Evolutionary conservation across 148 eudicot species (phyloP).

Genomic region (Heliamphora exappendiculata): DNA sequence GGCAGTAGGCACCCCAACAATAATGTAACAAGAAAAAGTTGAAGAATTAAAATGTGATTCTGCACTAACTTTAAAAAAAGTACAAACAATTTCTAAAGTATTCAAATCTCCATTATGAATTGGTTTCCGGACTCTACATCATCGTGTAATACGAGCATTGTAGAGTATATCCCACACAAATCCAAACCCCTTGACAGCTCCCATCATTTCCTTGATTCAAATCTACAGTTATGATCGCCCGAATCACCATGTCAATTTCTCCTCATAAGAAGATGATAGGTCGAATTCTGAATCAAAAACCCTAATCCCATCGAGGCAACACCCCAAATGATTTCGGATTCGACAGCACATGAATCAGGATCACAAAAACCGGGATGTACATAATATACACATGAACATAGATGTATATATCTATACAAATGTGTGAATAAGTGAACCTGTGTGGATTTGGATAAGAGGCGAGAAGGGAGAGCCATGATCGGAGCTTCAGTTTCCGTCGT

Average conservation of each 20-base stretch:
- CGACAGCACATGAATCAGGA: background rate
- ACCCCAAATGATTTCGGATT: slow-evolving; percentile 12
- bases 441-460: slow-evolving; percentile 50
- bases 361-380: slow-evolving; percentile 7
- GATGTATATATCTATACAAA: background rate
- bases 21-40: background rate
- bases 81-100: too few relatives aligned
- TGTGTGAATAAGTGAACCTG: slow-evolving; percentile 28
- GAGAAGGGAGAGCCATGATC: slow-evolving; percentile 49
- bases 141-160: background rate
- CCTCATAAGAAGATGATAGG: background rate
- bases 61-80: too few relatives aligned
- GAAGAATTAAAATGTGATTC: background rate
- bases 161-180: background rate
- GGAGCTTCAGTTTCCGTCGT: slow-evolving; percentile 3
- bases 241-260: background rate
- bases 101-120: background rate
- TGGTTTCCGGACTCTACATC: background rate
- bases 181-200: background rate
- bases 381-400: background rate
- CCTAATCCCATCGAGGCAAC: background rate
- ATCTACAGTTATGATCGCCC: background rate
- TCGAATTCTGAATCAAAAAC: background rate
- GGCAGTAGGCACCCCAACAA: background rate
- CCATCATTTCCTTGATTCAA: background rate